Percentiles rank a stretch among this genome's conserved stretches.
Evolutionary conservation across 2,329 filamentous ascomycete species (phyloP).

Genomic region (Phialophora tarda): DNA sequence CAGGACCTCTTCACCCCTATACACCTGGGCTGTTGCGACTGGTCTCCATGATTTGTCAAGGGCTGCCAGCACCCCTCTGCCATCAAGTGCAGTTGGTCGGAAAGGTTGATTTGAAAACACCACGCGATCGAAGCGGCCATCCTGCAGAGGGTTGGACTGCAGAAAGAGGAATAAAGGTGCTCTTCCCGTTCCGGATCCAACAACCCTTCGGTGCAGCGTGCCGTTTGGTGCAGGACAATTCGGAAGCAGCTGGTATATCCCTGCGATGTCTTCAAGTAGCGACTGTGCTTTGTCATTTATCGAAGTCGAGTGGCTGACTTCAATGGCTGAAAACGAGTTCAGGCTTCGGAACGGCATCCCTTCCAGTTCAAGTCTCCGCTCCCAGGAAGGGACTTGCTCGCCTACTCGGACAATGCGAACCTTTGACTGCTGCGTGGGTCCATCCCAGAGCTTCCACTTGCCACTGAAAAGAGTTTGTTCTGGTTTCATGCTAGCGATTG

Average conservation of each 20-base stretch:
- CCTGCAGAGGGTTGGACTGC: conserved; percentile 59
- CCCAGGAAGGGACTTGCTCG: conserved; percentile 46
- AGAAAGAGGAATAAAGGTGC: conserved; percentile 61
- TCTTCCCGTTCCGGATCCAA: background rate
- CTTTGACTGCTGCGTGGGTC: conserved; percentile 39
- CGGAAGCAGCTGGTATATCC: conserved; percentile 25
- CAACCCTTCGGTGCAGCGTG: conserved; percentile 25
- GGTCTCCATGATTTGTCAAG: conserved; percentile 43
- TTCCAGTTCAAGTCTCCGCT: conserved; percentile 50
- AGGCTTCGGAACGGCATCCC: conserved; percentile 46
- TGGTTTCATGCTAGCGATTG: conserved; percentile 56
- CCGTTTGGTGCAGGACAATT: conserved; percentile 32
- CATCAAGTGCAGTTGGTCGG: conserved; percentile 53
- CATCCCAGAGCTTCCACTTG: conserved; percentile 53
- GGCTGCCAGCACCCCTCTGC: conserved; percentile 54
- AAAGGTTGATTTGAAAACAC: conserved; percentile 56
- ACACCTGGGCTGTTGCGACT: background rate
- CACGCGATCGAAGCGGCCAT: conserved; percentile 58
- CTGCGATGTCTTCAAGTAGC: conserved; percentile 12
- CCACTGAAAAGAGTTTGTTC: conserved; percentile 44
- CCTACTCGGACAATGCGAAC: conserved; percentile 48
- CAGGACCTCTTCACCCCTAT: conserved; percentile 13
- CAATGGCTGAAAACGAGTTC: conserved; percentile 41
- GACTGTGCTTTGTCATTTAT: background rate
- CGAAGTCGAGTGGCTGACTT: conserved; percentile 4